Percentiles rank a stretch among this genome's conserved stretches.
These are phyloP conservation scores for Somion occarium DNA, from an alignment of 1,284 basidiomycete genomes.

Conservation along the genomic window DNA sequence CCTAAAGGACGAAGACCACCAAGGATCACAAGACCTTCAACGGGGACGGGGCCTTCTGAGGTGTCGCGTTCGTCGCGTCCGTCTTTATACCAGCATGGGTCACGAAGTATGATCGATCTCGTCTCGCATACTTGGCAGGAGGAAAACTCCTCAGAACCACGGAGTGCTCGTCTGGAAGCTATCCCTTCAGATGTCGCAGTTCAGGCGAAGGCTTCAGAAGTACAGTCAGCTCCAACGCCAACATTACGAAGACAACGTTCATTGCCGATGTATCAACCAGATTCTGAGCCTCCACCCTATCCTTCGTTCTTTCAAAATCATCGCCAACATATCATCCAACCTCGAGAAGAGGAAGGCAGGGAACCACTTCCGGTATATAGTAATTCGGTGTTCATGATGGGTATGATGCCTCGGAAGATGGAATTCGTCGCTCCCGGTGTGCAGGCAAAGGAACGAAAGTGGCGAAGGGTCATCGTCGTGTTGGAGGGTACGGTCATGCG, in stretches of 20 bases:
- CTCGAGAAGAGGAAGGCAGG: conserved; percentile 65
- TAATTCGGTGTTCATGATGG: conserved; percentile 82
- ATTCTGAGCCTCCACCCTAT: conserved; percentile 48
- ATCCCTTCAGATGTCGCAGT: not conserved
- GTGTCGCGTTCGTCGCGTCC: conserved; percentile 22
- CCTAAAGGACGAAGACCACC: conserved; percentile 6
- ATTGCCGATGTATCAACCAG: conserved; percentile 49
- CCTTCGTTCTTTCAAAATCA: conserved; percentile 32
- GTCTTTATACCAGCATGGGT: conserved; percentile 56
- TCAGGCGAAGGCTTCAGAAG: not conserved
- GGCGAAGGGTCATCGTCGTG: conserved; percentile 87
- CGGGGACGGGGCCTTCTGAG: not conserved
- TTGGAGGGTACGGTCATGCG: conserved; percentile 88
- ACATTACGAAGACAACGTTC: conserved; percentile 45
- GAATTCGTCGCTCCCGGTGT: conserved; percentile 86
- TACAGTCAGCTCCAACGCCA: conserved; percentile 12
- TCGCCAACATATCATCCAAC: conserved; percentile 34
- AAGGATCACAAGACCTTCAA: not conserved
- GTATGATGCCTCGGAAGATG: conserved; percentile 89
- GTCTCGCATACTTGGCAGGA: conserved; percentile 27
- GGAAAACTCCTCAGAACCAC: conserved; percentile 20
- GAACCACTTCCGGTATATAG: conserved; percentile 83
- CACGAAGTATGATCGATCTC: conserved; percentile 54
- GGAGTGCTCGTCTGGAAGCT: conserved; percentile 6
- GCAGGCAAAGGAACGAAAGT: conserved; percentile 87